Base-by-base conservation (phyloP, 1,139 yeast species). In the Geotrichum europaeum region DNA sequence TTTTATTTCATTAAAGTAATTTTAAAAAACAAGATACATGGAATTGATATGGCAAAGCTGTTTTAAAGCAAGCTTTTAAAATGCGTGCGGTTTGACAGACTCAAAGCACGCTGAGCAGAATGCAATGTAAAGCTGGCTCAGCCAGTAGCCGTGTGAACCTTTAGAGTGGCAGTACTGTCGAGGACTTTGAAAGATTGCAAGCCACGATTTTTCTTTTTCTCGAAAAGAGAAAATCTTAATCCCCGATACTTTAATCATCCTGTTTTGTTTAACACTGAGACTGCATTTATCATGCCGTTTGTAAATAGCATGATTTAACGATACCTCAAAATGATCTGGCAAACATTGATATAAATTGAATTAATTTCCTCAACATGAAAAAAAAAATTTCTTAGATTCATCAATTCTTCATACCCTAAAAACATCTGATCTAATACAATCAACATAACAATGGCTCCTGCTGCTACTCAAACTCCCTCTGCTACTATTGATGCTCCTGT, bases 391-490 rank as follows among this genome's bases (percentile, higher is more conserved):
- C 20, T 36, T 5, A 40, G 3, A n/a, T 40, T 5, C 24, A n/a
- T 40, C 20, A n/a, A 40, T 9, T 36, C 47, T 40, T 40, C 13
- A 34, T n/a, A 40, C 10, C 47, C 13, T n/a, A n/a, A 15, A 7
- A 40, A 40, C 15, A 34, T 13, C n/a, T 13, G 2, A 28, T 28
- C 32, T 34, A 13, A 34, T 13, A n/a, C 9, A 40, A 13, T 50
- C 51, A n/a, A 20, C 10, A 12, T 12, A 1, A 52, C n/a, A 40
- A 58, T 58, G 60, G 57, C 60, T 53, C 60, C 60, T 25, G 20
- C 53, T 20, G 60, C 60, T 34, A 53, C 55, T 53, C 15, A 34
- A 34, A 34, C 57, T 49, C 49, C 49, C 20, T 2, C 30, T 24
- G 50, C 60, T 47, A 28, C 18, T 10, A 22, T 24, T 47, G 30